phyloP scores from a whole-genome alignment of 176 grass and related monocot species.

The Bothriochloa decipiens region DNA sequence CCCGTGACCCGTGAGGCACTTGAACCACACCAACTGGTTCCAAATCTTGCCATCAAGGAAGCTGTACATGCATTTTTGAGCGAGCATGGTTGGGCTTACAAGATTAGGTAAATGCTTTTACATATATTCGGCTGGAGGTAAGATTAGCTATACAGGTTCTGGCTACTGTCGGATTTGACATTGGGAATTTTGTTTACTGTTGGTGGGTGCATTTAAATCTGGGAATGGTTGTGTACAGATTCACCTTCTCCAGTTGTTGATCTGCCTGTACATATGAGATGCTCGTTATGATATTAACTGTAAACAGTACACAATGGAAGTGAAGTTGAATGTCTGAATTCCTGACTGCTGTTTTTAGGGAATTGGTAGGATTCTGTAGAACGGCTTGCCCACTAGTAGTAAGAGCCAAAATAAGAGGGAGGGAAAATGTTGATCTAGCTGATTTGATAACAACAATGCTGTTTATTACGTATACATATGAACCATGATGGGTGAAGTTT shows the following conservation, averaged over 20 bases:
- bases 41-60: conserved; percentile 89
- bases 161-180: not conserved
- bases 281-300: not conserved
- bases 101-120: conserved; percentile 53
- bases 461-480: too few relatives aligned
- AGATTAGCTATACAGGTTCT: conserved; percentile 35
- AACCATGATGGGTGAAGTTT: not conserved
- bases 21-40: conserved; percentile 74
- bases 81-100: conserved; percentile 91
- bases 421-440: not conserved
- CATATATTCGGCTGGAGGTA: conserved; percentile 21
- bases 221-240: conserved; percentile 31
- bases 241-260: not conserved
- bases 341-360: not conserved
- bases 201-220: not conserved
- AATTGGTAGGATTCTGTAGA: not conserved
- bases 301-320: not conserved
- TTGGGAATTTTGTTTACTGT: conserved; percentile 2
- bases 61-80: conserved; percentile 84
- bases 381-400: not conserved
- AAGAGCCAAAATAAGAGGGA: not conserved
- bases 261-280: conserved; percentile 28
- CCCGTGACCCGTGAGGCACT: conserved; percentile 71
- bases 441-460: not conserved
- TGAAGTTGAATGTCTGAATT: not conserved